phyloP scores from a whole-genome alignment of 129 eudicot species.

The Pittosporum tobira region DNA sequence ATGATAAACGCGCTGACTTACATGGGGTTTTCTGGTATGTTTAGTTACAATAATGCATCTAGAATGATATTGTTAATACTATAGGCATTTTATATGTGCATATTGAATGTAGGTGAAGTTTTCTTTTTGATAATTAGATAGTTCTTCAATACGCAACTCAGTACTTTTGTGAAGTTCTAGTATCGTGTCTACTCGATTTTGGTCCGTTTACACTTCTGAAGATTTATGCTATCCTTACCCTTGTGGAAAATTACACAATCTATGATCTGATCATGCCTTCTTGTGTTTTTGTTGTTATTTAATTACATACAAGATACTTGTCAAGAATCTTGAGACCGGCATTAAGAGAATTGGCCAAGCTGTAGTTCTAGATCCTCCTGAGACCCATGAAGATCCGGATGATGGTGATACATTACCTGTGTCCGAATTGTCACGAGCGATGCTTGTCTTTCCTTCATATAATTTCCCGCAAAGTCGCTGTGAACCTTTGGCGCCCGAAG shows the following conservation, averaged over 20 bases:
- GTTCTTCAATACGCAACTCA: neutral
- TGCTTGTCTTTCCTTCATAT: conserved; percentile 57
- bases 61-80: neutral
- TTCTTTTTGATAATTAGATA: neutral
- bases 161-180: neutral
- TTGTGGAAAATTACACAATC: neutral
- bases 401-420: conserved; percentile 12
- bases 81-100: neutral
- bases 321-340: conserved; percentile 45
- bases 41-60: neutral
- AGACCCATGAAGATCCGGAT: conserved; percentile 17
- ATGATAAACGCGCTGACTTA: neutral
- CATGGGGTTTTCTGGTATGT: neutral
- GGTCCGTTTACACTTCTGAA: neutral
- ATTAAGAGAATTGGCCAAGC: conserved; percentile 61
- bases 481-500: conserved; percentile 29
- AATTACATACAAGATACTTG: conserved; percentile 35
- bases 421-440: conserved; percentile 22
- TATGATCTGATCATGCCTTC: neutral
- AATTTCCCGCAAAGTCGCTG: conserved; percentile 27
- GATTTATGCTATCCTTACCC: neutral
- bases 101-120: neutral
- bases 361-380: conserved; percentile 77
- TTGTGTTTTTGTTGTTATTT: conserved; percentile 7
- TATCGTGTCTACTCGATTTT: neutral